A percentile compares a stretch with the other conserved stretches of the same genome.
phyloP scores from a whole-genome alignment of 2,329 filamentous ascomycete genomes.

The Fusarium chaquense region DNA sequence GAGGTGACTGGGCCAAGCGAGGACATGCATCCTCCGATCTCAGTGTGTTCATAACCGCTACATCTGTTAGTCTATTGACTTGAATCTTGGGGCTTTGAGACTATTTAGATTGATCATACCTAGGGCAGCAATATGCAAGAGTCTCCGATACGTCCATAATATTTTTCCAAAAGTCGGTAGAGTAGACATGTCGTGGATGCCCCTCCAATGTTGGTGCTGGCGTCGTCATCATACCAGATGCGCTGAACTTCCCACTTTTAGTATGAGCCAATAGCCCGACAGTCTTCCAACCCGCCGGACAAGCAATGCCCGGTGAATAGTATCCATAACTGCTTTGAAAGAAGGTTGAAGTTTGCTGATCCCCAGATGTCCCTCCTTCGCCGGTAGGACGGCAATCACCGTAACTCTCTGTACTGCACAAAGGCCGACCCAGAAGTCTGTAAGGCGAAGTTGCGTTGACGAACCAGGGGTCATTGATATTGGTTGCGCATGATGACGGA shows the following conservation, averaged over 20 bases:
- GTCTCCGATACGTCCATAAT: conserved; percentile 1
- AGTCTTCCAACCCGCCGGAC: conserved; percentile 7
- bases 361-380: too few species aligned
- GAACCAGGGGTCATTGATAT: not conserved
- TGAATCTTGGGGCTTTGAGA: fast-evolving
- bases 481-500: conserved; percentile 3
- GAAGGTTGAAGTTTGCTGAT: not conserved
- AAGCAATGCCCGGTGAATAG: conserved; percentile 3
- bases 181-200: not conserved
- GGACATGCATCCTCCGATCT: not conserved
- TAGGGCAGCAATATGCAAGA: conserved; percentile 11
- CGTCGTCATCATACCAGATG: fast-evolving
- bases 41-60: not conserved
- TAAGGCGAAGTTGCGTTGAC: not conserved
- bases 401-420: not conserved
- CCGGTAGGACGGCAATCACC: not conserved
- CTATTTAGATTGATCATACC: not conserved
- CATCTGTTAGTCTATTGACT: not conserved
- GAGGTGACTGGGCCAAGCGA: not conserved
- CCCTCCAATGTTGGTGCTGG: not conserved
- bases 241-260: not conserved
- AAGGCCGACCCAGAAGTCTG: fast-evolving
- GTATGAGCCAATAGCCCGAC: not conserved
- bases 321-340: not conserved
- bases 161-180: not conserved